phyloP scores from a whole-genome alignment of 306 rosid genomes.

The Gynostemma pentaphyllum region DNA sequence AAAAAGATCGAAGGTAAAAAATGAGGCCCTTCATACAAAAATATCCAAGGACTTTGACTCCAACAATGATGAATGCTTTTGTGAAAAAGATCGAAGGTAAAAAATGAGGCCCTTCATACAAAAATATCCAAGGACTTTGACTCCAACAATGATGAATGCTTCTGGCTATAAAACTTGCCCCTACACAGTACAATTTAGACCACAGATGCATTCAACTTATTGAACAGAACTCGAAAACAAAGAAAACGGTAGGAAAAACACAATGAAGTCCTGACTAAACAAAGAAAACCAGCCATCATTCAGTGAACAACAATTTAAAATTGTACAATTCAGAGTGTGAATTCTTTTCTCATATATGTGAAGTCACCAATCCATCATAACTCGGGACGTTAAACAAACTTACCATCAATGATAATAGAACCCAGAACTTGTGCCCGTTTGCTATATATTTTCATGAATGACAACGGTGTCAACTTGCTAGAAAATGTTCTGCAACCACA shows the following conservation, averaged over 20 bases:
- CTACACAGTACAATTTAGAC: background rate
- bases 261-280: background rate
- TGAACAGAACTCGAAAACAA: background rate
- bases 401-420: constrained; percentile 74
- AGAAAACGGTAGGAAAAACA: background rate
- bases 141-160: background rate
- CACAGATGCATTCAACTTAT: background rate
- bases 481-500: constrained; percentile 33
- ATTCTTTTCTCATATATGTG: background rate
- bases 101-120: background rate
- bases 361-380: background rate
- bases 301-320: background rate
- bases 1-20: too few relatives aligned
- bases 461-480: constrained; percentile 27
- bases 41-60: too few relatives aligned
- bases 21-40: too few relatives aligned
- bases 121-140: background rate
- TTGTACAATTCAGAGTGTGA: background rate
- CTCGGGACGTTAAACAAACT: constrained; percentile 9
- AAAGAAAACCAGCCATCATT: background rate
- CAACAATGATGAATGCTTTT: background rate
- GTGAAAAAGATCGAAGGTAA: background rate
- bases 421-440: constrained; percentile 57
- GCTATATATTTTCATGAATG: constrained; percentile 48
- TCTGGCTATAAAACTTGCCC: background rate